Base-by-base conservation (phyloP, 495 filamentous ascomycete species). In the Jackrogersella multiformis region DNA sequence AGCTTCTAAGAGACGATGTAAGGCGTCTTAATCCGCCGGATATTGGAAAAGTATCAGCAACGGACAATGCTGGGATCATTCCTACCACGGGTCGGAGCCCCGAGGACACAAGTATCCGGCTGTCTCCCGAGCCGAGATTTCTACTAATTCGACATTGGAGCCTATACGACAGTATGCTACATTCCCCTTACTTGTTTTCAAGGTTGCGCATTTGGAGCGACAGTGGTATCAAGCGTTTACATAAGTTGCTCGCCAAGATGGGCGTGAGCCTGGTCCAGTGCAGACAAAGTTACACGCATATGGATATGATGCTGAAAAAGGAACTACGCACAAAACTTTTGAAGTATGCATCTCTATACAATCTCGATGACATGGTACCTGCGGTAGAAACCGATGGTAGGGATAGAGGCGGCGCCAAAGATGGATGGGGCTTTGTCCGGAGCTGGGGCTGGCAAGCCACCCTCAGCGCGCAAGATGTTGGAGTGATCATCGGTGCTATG, bases 391-490 rank as follows among this genome's bases (percentile, higher is more conserved):
- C 84, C 12, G 83, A 86, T 66, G 85, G 87, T 26, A 80, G 71
- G 32, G 85, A 84, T 66, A 76, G 81, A 32, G 84, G 76, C 13
- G 86, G 86, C 18, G 82, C 85, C 28, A 91, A 91, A 66, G 90
- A 96, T 74, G 92, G 92, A 10, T 97, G 96, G 92, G 96, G 95
- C 1, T 99, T 98, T 73, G 94, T 99, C 15, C 86, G 94, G 35
- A 95, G 91, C 74, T 99, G 95, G 95, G 95, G 95, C 15, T 99
- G 93, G 94, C 92, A 93, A 74, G 95, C 93, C 0, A 97, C 93
- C 41, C 84, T 98, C 1, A 93, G 89, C 57, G 96, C 95, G 9
- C 90, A 90, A 36, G 95, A 99, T 74, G 92, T 97, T 0, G 94
- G 90, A 28, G 91, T 96, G 7, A 87, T 98, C 28, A 84, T 97